Percentiles rank a stretch among this genome's conserved stretches.
Conservation (phyloP, 2,329 filamentous ascomycete species). For the Penicillium sp. region DNA sequence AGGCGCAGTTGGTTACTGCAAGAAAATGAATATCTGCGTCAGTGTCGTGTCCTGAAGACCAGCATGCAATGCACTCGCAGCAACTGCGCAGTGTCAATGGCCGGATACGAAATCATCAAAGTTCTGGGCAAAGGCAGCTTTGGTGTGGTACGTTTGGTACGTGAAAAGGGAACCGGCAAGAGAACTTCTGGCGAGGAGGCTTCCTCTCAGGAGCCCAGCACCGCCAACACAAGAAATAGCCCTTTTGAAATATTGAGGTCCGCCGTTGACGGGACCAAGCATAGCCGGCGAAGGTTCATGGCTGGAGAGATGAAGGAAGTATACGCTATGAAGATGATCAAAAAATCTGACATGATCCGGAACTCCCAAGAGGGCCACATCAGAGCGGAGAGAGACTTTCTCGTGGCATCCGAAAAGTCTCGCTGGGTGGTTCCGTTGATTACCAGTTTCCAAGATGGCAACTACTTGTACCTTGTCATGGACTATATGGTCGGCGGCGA, state of each 20-base stretch:
- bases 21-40: constrained; percentile 73
- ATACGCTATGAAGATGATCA: constrained; percentile 96
- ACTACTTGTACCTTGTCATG: constrained; percentile 89
- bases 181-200: constrained; percentile 13
- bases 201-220: not conserved
- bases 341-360: constrained; percentile 87
- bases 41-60: constrained; percentile 66
- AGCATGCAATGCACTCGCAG: constrained; percentile 48
- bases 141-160: constrained; percentile 80
- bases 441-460: constrained; percentile 81
- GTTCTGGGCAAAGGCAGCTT: constrained; percentile 92
- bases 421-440: constrained; percentile 86
- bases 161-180: constrained; percentile 49
- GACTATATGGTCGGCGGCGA: constrained; percentile 98
- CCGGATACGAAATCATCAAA: constrained; percentile 76
- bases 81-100: constrained; percentile 53
- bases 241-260: constrained; percentile 12
- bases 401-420: constrained; percentile 84
- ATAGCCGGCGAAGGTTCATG: constrained; percentile 30
- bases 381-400: constrained; percentile 84
- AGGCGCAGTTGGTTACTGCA: constrained; percentile 61
- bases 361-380: constrained; percentile 91
- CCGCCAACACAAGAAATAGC: not conserved
- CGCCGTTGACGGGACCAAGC: constrained; percentile 21
- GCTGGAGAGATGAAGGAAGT: constrained; percentile 55